Conservation (phyloP, 1,284 basidiomycete genomes). For the Tilletia horrida region DNA sequence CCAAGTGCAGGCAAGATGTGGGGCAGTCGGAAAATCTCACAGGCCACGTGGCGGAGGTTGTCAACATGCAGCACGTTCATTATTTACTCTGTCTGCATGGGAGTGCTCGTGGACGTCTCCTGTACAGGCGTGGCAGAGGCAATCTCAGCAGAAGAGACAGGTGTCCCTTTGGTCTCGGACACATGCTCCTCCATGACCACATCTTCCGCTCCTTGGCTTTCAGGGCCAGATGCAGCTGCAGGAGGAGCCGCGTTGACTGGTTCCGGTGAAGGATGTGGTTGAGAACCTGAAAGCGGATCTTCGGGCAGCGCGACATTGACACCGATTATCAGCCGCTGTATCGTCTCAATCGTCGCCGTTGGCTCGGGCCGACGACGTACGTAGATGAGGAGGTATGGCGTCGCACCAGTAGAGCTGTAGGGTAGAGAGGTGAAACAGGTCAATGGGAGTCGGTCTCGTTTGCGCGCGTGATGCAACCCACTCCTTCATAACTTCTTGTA, state of each 20-base stretch:
- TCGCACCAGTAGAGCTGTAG: slow-evolving; percentile 40
- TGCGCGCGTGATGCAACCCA: slow-evolving; percentile 7
- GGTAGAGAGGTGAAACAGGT: background rate
- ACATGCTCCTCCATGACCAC: too few relatives aligned
- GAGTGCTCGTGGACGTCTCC: too few relatives aligned
- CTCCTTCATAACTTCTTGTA: slow-evolving; percentile 42
- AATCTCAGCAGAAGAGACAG: too few relatives aligned
- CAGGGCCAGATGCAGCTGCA: too few relatives aligned
- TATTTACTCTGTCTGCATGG: too few relatives aligned
- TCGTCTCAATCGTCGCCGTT: slow-evolving; percentile 6
- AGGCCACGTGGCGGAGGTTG: too few relatives aligned
- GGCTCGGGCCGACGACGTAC: slow-evolving; percentile 28
- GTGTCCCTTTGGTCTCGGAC: too few relatives aligned
- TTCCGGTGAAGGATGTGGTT: background rate
- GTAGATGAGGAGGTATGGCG: slow-evolving; percentile 52
- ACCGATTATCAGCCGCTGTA: background rate
- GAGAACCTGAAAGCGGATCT: background rate
- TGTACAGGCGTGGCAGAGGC: too few relatives aligned
- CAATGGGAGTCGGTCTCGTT: background rate
- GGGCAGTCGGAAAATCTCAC: too few relatives aligned
- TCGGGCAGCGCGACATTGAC: slow-evolving; percentile 2
- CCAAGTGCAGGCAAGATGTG: too few relatives aligned
- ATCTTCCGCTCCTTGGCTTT: too few relatives aligned
- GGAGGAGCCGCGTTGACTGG: background rate
- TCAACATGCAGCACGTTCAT: too few relatives aligned